A percentile compares a stretch with the other conserved stretches of the same genome.
These are phyloP conservation scores for Sedum album DNA, from an alignment of 164 flowering plant species.

Conservation along the genomic window DNA sequence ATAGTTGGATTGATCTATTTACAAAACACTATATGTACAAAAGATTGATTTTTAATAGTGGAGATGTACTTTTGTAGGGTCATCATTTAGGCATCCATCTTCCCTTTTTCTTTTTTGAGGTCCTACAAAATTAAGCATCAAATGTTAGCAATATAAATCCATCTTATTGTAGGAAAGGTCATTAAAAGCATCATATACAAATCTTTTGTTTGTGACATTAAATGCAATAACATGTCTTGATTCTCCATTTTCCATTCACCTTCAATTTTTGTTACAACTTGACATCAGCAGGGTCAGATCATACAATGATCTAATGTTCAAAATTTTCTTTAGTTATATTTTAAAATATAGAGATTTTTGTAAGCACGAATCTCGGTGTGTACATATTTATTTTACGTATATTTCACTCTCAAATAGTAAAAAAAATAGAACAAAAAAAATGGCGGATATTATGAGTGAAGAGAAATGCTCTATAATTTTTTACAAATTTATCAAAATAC, in stretches of 20 bases:
- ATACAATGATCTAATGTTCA: too few species aligned
- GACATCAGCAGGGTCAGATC: too few species aligned
- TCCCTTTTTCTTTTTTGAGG: neutral
- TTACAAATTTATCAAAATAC: too few species aligned
- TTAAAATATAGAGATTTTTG: too few species aligned
- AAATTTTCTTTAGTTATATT: too few species aligned
- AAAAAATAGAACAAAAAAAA: too few species aligned
- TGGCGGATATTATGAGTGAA: too few species aligned
- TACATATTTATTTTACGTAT: too few species aligned
- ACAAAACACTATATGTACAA: neutral
- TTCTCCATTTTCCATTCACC: neutral
- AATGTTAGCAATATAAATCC: neutral
- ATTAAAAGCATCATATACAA: constrained; percentile 2
- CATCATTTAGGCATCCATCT: neutral
- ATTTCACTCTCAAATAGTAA: too few species aligned
- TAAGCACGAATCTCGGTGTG: too few species aligned
- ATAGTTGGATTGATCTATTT: neutral
- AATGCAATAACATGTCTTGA: constrained; percentile 3
- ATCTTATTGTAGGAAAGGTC: neutral
- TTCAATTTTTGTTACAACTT: neutral
- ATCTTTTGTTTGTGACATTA: neutral
- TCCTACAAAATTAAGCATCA: neutral
- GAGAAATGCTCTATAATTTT: too few species aligned
- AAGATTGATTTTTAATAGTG: neutral
- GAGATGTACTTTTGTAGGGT: neutral